phyloP scores from a whole-genome alignment of 371 early-diverging fungal species.

The Actinomucor elegans region DNA sequence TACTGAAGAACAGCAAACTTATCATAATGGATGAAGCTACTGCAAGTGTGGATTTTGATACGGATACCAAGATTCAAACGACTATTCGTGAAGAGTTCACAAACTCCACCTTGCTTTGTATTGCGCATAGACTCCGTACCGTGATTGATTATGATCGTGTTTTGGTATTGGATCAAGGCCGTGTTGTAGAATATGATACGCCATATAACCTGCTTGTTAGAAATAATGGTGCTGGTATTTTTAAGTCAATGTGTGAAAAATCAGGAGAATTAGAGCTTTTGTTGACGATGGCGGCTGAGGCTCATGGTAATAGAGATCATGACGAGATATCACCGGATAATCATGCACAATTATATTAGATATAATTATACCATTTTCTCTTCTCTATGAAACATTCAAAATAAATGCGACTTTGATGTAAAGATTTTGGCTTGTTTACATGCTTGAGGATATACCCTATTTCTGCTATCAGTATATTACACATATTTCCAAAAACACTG shows the following conservation, averaged over 20 bases:
- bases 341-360: conserved; percentile 6
- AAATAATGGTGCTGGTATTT: conserved; percentile 46
- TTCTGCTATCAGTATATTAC: too few species aligned
- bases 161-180: conserved; percentile 81
- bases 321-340: conserved; percentile 1
- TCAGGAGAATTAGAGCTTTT: conserved; percentile 58
- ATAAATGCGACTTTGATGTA: too few species aligned
- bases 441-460: too few species aligned
- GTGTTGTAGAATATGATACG: conserved; percentile 75
- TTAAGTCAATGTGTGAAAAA: conserved; percentile 68
- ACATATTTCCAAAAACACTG: too few species aligned
- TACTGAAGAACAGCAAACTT: conserved; percentile 70
- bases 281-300: conserved; percentile 31
- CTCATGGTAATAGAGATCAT: not conserved
- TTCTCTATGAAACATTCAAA: too few species aligned
- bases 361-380: not conserved
- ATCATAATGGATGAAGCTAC: conserved; percentile 92
- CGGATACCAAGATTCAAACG: conserved; percentile 76
- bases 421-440: too few species aligned
- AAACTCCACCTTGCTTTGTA: conserved; percentile 66
- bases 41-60: conserved; percentile 76
- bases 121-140: conserved; percentile 83
- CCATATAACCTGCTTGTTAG: conserved; percentile 56
- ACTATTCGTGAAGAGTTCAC: conserved; percentile 77
- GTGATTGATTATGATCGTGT: conserved; percentile 89